Conservation (phyloP, 306 rosid genomes). For the Hippophae gyantsensis region DNA sequence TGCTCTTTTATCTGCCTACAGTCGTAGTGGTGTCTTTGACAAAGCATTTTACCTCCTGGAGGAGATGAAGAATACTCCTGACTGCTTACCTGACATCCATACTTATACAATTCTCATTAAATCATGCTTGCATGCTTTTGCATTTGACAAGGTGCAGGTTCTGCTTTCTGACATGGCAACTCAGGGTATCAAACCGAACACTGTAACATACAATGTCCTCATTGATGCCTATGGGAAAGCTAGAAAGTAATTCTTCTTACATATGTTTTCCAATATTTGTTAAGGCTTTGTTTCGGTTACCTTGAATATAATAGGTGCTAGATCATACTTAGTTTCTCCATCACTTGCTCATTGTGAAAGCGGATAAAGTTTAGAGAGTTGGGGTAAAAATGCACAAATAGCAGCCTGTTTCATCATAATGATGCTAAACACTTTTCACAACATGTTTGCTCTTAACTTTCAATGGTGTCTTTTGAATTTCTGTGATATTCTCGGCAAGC, state of each 20-base stretch:
- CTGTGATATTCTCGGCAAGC: neutral
- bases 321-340: conserved; percentile 3
- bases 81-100: conserved; percentile 78
- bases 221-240: conserved; percentile 90
- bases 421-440: too few relatives aligned
- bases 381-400: neutral
- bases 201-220: conserved; percentile 72
- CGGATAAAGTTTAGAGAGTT: neutral
- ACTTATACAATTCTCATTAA: conserved; percentile 82
- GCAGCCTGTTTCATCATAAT: too few relatives aligned
- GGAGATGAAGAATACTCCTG: conserved; percentile 62
- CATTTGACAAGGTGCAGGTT: conserved; percentile 60
- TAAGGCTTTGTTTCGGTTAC: conserved; percentile 29
- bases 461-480: too few relatives aligned
- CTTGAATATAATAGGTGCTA: conserved; percentile 11
- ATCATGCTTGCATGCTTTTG: conserved; percentile 68
- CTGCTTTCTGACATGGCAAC: conserved; percentile 70
- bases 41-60: conserved; percentile 67
- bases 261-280: conserved; percentile 13
- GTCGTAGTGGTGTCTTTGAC: conserved; percentile 79
- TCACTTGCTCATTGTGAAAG: conserved; percentile 5
- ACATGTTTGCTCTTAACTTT: too few relatives aligned
- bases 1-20: conserved; percentile 79
- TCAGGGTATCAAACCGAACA: conserved; percentile 68
- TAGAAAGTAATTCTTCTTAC: conserved; percentile 43